phyloP scores from a whole-genome alignment of 305 asterid species.

The Galium porrigens region DNA sequence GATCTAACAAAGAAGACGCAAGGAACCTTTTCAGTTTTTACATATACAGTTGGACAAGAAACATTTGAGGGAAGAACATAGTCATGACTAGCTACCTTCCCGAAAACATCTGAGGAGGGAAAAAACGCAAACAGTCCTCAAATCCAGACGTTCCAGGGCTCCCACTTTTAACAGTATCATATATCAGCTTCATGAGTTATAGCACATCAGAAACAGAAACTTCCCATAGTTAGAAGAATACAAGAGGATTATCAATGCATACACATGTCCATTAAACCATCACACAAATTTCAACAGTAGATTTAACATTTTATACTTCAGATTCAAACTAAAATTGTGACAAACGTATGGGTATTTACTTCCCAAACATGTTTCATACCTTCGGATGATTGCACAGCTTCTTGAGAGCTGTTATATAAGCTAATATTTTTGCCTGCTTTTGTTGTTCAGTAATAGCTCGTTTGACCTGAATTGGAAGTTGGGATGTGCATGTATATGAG shows the following conservation, averaged over 20 bases:
- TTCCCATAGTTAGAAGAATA: background rate
- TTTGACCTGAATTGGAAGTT: conserved; percentile 51
- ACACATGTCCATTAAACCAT: background rate
- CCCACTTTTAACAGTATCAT: conserved; percentile 75
- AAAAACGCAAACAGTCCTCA: conserved; percentile 76
- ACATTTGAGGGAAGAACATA: background rate
- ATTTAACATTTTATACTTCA: background rate
- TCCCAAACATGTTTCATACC: conserved; percentile 29
- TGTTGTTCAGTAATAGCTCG: conserved; percentile 76
- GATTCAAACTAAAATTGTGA: background rate
- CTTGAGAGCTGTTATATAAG: conserved; percentile 89
- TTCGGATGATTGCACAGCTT: conserved; percentile 98
- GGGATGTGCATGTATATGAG: conserved; percentile 6
- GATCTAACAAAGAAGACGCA: conserved; percentile 39
- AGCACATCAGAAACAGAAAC: conserved; percentile 1
- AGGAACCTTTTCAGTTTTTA: conserved; percentile 12
- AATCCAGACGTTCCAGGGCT: conserved; percentile 86
- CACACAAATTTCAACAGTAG: background rate
- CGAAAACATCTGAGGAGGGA: conserved; percentile 80
- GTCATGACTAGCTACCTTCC: conserved; percentile 47
- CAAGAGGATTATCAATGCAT: background rate
- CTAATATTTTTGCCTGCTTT: conserved; percentile 66
- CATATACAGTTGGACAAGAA: conserved; percentile 11
- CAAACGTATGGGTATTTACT: background rate
- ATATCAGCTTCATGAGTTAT: conserved; percentile 50